These are phyloP conservation scores for Sapria himalayana DNA, from an alignment of 345 rosid species.

Conservation along the genomic window DNA sequence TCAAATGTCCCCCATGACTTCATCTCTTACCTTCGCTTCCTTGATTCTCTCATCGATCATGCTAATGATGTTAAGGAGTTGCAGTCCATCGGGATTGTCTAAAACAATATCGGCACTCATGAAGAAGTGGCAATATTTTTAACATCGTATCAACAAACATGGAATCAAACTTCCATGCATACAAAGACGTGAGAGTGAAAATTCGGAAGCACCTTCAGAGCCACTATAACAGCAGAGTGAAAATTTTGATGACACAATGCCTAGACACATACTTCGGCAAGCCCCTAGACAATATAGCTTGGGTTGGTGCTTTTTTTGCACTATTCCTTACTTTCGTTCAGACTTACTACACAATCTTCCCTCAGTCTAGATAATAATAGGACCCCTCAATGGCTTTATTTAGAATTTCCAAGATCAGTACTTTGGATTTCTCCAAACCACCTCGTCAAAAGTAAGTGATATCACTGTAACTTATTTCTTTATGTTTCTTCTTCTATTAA, in stretches of 20 bases:
- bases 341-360: too few species aligned
- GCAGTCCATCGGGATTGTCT: conserved; percentile 3
- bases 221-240: too few species aligned
- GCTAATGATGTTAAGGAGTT: conserved; percentile 9
- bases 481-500: too few species aligned
- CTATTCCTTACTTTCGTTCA: neutral
- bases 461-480: too few species aligned
- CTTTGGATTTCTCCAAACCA: too few species aligned
- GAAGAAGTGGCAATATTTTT: conserved; percentile 3
- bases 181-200: neutral
- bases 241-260: conserved; percentile 5
- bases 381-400: too few species aligned
- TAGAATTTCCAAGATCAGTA: too few species aligned
- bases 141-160: conserved; percentile 4
- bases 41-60: conserved; percentile 6
- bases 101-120: conserved; percentile 7
- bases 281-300: conserved; percentile 5
- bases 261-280: neutral
- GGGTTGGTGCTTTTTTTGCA: conserved; percentile 3
- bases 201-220: too few species aligned
- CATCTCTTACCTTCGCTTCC: conserved; percentile 7
- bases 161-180: neutral
- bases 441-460: too few species aligned
- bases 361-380: too few species aligned
- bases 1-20: neutral